A percentile compares a stretch with the other conserved stretches of the same genome.
Conservation (phyloP, 345 rosid genomes). For the Mangifera indica region DNA sequence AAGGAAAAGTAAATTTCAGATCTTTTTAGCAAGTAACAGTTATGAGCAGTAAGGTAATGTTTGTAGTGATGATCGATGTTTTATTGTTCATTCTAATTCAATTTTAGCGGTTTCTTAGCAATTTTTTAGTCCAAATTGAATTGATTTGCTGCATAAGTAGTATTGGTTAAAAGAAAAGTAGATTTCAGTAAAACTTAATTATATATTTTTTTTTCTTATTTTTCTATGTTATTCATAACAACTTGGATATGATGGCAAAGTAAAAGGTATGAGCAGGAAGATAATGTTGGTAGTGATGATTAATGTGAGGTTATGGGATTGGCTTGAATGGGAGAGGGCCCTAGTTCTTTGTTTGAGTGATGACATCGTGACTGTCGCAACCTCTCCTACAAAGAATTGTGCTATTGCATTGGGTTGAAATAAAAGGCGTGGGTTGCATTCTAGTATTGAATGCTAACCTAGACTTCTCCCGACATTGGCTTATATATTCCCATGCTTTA, state of each 20-base stretch:
- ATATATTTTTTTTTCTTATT: too few species aligned
- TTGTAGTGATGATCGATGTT: background rate
- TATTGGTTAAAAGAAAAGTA: too few species aligned
- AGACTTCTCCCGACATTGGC: slow-evolving; percentile 68
- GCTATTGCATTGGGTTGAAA: slow-evolving; percentile 48
- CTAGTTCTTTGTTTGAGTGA: slow-evolving; percentile 57
- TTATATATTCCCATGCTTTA: slow-evolving; percentile 17
- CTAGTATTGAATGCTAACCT: slow-evolving; percentile 57
- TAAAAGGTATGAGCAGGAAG: slow-evolving; percentile 77
- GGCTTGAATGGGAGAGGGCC: slow-evolving; percentile 62
- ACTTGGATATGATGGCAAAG: slow-evolving; percentile 67
- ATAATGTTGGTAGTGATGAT: slow-evolving; percentile 29
- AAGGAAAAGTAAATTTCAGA: background rate
- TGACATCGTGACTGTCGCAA: slow-evolving; percentile 69
- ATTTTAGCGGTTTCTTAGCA: too few species aligned
- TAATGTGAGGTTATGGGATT: slow-evolving; percentile 23
- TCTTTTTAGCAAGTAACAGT: slow-evolving; percentile 70
- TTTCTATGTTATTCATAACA: background rate
- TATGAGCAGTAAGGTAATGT: too few species aligned
- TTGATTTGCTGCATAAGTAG: too few species aligned
- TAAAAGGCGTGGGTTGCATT: slow-evolving; percentile 81
- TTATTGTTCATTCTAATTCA: too few species aligned
- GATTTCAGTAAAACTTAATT: too few species aligned
- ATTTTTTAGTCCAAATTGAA: too few species aligned
- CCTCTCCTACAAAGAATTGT: slow-evolving; percentile 60